These are phyloP conservation scores for Colletotrichum horii DNA, from an alignment of 2,329 filamentous ascomycete species.

Conservation along the genomic window DNA sequence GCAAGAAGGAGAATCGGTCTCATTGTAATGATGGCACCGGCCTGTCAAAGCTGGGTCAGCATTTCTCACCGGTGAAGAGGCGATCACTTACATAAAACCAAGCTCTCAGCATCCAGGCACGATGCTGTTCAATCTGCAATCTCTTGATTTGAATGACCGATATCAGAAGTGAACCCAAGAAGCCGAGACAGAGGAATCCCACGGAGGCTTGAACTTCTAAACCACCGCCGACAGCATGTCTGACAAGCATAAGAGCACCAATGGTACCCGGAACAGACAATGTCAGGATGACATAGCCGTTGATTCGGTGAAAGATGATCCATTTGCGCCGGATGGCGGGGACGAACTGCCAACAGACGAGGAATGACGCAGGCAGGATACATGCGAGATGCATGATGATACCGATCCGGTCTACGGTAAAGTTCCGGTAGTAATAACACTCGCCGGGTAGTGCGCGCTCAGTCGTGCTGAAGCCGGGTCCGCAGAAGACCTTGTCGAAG, in stretches of 20 bases:
- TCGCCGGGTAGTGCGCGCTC: slow-evolving; percentile 37
- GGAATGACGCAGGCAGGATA: slow-evolving; percentile 46
- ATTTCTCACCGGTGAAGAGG: not conserved
- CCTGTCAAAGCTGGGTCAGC: slow-evolving; percentile 31
- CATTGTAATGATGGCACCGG: slow-evolving; percentile 56
- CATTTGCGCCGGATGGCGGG: slow-evolving; percentile 49
- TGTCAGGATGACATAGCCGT: slow-evolving; percentile 58
- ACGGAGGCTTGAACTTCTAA: slow-evolving; percentile 49
- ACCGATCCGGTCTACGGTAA: slow-evolving; percentile 35
- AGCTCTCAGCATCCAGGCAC: slow-evolving; percentile 66
- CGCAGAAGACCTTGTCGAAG: slow-evolving; percentile 41
- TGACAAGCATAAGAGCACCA: slow-evolving; percentile 56
- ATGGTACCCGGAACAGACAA: slow-evolving; percentile 49
- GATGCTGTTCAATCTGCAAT: slow-evolving; percentile 65
- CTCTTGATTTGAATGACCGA: slow-evolving; percentile 61
- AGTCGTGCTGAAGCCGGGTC: not conserved
- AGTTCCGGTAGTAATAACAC: slow-evolving; percentile 42
- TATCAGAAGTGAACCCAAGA: slow-evolving; percentile 44
- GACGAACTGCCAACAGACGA: slow-evolving; percentile 52
- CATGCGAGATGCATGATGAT: slow-evolving; percentile 48
- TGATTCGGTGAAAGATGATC: slow-evolving; percentile 61
- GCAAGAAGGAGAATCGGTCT: slow-evolving; percentile 52
- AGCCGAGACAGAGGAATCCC: slow-evolving; percentile 48
- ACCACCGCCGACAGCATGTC: slow-evolving; percentile 56
- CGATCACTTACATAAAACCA: slow-evolving; percentile 47